Evolutionary conservation across 441 rosid species (phyloP).

Genomic region (Populus hybrid): DNA sequence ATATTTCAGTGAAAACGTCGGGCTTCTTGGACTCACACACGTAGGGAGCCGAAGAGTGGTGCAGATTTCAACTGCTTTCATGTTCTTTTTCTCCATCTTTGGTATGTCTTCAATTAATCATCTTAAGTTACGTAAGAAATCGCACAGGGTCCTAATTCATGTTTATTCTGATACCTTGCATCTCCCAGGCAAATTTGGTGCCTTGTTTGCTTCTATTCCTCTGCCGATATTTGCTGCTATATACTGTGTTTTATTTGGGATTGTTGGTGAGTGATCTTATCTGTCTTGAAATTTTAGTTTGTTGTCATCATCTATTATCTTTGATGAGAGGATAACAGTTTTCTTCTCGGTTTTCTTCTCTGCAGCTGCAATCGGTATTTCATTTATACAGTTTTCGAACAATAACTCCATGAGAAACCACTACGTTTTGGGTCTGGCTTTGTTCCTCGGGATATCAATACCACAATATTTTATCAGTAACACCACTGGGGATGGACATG

Average conservation of each 20-base stretch:
- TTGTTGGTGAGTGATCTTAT: conserved; percentile 63
- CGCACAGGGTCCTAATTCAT: not conserved
- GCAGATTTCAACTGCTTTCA: conserved; percentile 89
- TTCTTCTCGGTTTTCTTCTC: not conserved
- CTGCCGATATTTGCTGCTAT: conserved; percentile 85
- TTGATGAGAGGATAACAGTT: not conserved
- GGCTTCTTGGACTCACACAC: conserved; percentile 85
- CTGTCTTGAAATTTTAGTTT: not conserved
- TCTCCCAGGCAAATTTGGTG: conserved; percentile 84
- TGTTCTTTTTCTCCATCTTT: conserved; percentile 95
- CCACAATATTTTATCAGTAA: conserved; percentile 64
- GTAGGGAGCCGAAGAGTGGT: conserved; percentile 96
- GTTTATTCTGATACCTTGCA: not conserved
- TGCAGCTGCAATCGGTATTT: conserved; percentile 79
- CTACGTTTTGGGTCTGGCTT: conserved; percentile 72
- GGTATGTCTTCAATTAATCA: conserved; percentile 40
- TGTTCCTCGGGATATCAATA: conserved; percentile 83
- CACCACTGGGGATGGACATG: conserved; percentile 51
- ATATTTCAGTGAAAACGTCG: conserved; percentile 85
- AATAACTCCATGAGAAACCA: conserved; percentile 74
- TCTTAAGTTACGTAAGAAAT: not conserved
- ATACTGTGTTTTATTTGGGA: conserved; percentile 84
- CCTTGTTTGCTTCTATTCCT: conserved; percentile 95
- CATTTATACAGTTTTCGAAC: conserved; percentile 39
- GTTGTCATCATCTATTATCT: conserved; percentile 1